A percentile compares a stretch with the other conserved stretches of the same genome.
phyloP scores from a whole-genome alignment of 306 rosid species.

The Elaeagnus macrophylla region DNA sequence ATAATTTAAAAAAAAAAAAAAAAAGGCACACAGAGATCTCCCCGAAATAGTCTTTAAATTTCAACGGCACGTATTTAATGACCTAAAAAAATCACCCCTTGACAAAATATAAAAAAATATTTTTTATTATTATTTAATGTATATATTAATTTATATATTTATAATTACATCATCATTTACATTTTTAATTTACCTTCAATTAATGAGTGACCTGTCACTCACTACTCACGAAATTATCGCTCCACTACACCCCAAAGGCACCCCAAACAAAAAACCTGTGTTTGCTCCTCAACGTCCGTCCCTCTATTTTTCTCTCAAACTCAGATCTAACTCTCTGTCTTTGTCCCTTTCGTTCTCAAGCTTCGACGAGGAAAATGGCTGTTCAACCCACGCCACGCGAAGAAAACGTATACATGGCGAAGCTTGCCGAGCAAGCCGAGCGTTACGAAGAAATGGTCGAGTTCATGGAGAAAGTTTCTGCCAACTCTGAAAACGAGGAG shows the following conservation, averaged over 20 bases:
- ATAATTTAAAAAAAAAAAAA: too few relatives aligned
- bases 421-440: slow-evolving; percentile 99
- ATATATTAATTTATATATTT: too few relatives aligned
- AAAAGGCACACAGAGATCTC: too few relatives aligned
- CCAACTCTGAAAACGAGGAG: slow-evolving; percentile 73
- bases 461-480: slow-evolving; percentile 96
- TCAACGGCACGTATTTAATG: too few relatives aligned
- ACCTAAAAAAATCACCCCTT: too few relatives aligned
- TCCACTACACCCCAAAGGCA: slow-evolving; percentile 22
- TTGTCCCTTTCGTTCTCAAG: slow-evolving; percentile 15
- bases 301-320: slow-evolving; percentile 2
- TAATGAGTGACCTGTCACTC: too few relatives aligned
- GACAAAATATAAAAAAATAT: too few relatives aligned
- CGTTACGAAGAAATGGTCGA: slow-evolving; percentile 99
- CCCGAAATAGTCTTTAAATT: too few relatives aligned
- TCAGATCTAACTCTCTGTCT: slow-evolving; percentile 13
- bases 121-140: too few relatives aligned
- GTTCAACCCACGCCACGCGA: slow-evolving; percentile 70
- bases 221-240: slow-evolving; percentile 58
- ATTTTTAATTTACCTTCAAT: too few relatives aligned
- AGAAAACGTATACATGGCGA: slow-evolving; percentile 94
- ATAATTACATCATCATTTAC: too few relatives aligned
- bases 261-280: slow-evolving; percentile 5
- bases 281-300: slow-evolving; percentile 6
- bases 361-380: slow-evolving; percentile 43